phyloP scores from a whole-genome alignment of 148 eudicot genomes.

The Nepenthes mirabilis region DNA sequence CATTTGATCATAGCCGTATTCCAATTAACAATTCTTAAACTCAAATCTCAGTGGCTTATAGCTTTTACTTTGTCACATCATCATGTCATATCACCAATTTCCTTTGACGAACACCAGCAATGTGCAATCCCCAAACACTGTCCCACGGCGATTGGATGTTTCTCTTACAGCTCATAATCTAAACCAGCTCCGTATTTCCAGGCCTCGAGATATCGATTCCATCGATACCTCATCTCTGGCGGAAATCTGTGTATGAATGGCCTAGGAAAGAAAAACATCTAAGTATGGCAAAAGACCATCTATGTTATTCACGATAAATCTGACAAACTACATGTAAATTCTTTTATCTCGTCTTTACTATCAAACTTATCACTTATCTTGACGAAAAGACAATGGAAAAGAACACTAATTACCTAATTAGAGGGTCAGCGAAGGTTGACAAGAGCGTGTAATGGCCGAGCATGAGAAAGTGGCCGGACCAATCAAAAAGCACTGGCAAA shows the following conservation, averaged over 20 bases:
- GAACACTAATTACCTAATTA: constrained; percentile 40
- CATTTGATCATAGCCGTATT: too few species aligned
- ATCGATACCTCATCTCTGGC: constrained; percentile 43
- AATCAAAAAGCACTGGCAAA: constrained; percentile 67
- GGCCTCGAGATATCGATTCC: constrained; percentile 78
- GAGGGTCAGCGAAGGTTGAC: constrained; percentile 56
- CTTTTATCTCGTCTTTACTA: background rate
- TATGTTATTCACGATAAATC: background rate
- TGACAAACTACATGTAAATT: background rate
- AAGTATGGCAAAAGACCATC: background rate
- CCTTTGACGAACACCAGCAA: background rate
- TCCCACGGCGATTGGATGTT: background rate
- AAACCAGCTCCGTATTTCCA: constrained; percentile 94
- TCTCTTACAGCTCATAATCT: constrained; percentile 41
- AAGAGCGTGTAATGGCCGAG: constrained; percentile 81
- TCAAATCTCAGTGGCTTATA: too few species aligned
- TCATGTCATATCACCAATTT: background rate
- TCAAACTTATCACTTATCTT: background rate
- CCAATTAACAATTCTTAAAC: too few species aligned
- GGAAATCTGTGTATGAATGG: constrained; percentile 48
- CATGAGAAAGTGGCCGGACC: constrained; percentile 88
- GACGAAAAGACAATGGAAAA: background rate
- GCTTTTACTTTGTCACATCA: too few species aligned
- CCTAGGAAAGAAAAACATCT: constrained; percentile 22
- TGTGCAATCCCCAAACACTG: background rate